phyloP scores from a whole-genome alignment of 345 rosid genomes.

The Cardamine resedifolia region DNA sequence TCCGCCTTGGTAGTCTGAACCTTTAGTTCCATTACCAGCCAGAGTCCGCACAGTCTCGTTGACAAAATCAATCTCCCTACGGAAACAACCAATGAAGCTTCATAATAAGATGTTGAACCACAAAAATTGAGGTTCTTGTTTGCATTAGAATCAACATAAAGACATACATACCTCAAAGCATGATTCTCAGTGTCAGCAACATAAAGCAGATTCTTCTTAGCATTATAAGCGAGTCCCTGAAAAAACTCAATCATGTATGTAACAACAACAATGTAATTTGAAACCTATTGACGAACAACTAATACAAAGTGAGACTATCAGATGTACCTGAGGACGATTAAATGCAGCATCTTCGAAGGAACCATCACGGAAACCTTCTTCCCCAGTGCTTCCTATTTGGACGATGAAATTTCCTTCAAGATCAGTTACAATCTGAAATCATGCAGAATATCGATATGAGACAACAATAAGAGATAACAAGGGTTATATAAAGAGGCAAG shows the following conservation, averaged over 20 bases:
- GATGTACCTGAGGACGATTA: constrained; percentile 74
- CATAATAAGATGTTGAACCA: neutral
- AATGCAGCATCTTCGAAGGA: constrained; percentile 80
- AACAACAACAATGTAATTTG: neutral
- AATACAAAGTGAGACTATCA: neutral
- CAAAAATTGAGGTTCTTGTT: neutral
- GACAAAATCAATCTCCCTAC: constrained; percentile 89
- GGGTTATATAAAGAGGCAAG: neutral
- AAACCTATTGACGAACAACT: neutral
- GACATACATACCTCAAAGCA: constrained; percentile 67
- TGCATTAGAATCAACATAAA: neutral
- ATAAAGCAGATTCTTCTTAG: constrained; percentile 81
- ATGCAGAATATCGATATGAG: constrained; percentile 21
- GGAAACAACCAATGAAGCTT: neutral
- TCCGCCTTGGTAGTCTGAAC: constrained; percentile 89
- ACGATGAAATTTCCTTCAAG: constrained; percentile 78
- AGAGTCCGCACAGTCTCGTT: constrained; percentile 70
- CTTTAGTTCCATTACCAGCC: constrained; percentile 96
- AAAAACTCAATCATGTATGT: constrained; percentile 6
- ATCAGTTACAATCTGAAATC: constrained; percentile 78
- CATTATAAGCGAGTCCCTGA: constrained; percentile 90
- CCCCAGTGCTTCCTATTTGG: constrained; percentile 85
- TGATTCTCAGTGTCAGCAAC: constrained; percentile 94
- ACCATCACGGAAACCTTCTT: constrained; percentile 84
- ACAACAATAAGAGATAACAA: constrained; percentile 9